Percentiles rank a stretch among this genome's conserved stretches.
These are phyloP conservation scores for Ustilago tritici DNA, from an alignment of 1,284 basidiomycete genomes.

Conservation along the genomic window DNA sequence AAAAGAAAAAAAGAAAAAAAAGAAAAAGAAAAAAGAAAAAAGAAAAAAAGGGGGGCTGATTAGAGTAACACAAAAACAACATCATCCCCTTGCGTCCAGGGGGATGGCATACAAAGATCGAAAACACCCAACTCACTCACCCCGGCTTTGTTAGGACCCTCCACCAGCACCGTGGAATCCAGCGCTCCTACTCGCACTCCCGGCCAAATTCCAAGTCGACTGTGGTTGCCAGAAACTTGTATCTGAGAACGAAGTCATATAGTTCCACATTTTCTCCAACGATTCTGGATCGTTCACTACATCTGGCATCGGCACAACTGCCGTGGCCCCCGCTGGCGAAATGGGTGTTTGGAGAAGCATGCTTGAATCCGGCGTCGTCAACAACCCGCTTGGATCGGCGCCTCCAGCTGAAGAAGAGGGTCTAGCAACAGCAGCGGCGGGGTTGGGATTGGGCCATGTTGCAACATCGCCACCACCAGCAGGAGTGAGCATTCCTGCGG, in stretches of 20 bases:
- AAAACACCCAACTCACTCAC: no score
- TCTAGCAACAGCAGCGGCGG: conserved; percentile 1
- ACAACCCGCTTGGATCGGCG: conserved; percentile 10
- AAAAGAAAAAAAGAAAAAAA: no score
- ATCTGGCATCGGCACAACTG: conserved; percentile 25
- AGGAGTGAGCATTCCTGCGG: conserved; percentile 26
- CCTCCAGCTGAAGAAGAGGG: conserved; percentile 18
- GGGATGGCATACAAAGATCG: no score
- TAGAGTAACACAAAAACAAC: no score
- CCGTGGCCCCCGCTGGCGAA: conserved; percentile 16
- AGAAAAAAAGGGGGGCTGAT: no score
- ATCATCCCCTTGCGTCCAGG: no score
- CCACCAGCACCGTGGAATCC: background rate
- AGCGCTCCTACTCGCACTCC: background rate
- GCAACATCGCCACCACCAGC: conserved; percentile 10
- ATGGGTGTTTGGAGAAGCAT: conserved; percentile 24
- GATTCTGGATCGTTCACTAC: conserved; percentile 44
- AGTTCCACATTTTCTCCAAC: conserved; percentile 54
- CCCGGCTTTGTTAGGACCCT: background rate
- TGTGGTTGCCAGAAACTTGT: conserved; percentile 54
- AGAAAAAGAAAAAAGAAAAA: no score
- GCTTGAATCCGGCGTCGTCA: conserved; percentile 19
- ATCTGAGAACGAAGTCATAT: conserved; percentile 49
- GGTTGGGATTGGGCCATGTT: conserved; percentile 19
- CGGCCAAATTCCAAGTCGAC: conserved; percentile 39